Conservation (phyloP, 257 asterid species). For the Nemophila menziesii region DNA sequence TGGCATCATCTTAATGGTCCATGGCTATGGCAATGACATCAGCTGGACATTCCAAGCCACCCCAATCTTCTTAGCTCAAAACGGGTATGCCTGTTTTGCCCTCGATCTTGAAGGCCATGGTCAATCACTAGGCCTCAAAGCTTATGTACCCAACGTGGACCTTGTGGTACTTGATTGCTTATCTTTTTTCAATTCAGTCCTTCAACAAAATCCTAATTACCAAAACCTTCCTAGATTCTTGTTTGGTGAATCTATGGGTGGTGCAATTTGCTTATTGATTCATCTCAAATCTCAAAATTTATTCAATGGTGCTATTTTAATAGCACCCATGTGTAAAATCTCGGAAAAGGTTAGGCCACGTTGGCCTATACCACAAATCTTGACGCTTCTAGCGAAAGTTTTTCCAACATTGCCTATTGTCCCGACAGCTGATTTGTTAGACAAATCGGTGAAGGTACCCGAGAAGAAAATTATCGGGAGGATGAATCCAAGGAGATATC, state of each 20-base stretch:
- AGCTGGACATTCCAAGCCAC: constrained; percentile 90
- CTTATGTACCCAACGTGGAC: constrained; percentile 65
- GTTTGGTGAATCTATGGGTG: constrained; percentile 81
- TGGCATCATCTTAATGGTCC: constrained; percentile 73
- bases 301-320: constrained; percentile 53
- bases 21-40: constrained; percentile 83
- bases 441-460: constrained; percentile 65
- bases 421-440: constrained; percentile 72
- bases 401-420: constrained; percentile 64
- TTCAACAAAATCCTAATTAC: constrained; percentile 26
- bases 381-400: constrained; percentile 38
- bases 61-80: constrained; percentile 70
- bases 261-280: constrained; percentile 65
- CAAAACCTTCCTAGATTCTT: constrained; percentile 30
- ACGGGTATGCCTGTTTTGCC: constrained; percentile 71
- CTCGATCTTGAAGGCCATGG: constrained; percentile 93
- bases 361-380: constrained; percentile 67
- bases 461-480: constrained; percentile 44
- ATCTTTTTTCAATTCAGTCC: constrained; percentile 25
- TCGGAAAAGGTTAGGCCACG: constrained; percentile 70
- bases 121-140: constrained; percentile 67
- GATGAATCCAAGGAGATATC: constrained; percentile 60
- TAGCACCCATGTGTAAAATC: constrained; percentile 82
- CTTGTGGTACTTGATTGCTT: constrained; percentile 44
- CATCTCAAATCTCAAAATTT: constrained; percentile 30